Evolutionary conservation across 441 rosid genomes (phyloP).

Genomic region (Jatropha multifida): DNA sequence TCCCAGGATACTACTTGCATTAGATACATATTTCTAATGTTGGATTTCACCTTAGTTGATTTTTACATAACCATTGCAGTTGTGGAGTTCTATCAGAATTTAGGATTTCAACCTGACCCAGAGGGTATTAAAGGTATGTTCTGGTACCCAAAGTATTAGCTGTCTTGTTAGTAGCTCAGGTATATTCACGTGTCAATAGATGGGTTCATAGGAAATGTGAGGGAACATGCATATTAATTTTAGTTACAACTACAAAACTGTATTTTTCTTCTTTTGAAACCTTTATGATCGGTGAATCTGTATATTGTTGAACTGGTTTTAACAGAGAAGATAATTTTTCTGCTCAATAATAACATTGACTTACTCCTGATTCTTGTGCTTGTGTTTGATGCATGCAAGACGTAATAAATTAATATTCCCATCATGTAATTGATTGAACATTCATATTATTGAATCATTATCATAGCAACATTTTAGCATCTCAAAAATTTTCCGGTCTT

Average conservation of each 20-base stretch:
- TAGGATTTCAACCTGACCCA: conserved; percentile 95
- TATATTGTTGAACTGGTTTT: neutral
- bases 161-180: neutral
- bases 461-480: neutral
- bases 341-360: neutral
- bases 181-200: conserved; percentile 4
- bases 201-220: neutral
- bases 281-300: neutral
- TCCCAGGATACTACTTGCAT: neutral
- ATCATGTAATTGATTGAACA: neutral
- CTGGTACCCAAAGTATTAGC: conserved; percentile 78
- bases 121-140: conserved; percentile 99
- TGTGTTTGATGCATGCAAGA: neutral
- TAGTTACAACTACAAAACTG: neutral
- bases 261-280: neutral
- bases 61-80: conserved; percentile 43
- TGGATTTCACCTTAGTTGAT: conserved; percentile 4
- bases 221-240: neutral
- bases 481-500: neutral
- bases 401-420: neutral
- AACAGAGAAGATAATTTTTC: neutral
- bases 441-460: neutral
- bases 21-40: neutral
- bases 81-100: conserved; percentile 86
- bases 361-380: neutral